Evolutionary conservation across 441 rosid genomes (phyloP), one percentile per base, ranked within the genome.

Genomic region (Eruca vesicaria): DNA sequence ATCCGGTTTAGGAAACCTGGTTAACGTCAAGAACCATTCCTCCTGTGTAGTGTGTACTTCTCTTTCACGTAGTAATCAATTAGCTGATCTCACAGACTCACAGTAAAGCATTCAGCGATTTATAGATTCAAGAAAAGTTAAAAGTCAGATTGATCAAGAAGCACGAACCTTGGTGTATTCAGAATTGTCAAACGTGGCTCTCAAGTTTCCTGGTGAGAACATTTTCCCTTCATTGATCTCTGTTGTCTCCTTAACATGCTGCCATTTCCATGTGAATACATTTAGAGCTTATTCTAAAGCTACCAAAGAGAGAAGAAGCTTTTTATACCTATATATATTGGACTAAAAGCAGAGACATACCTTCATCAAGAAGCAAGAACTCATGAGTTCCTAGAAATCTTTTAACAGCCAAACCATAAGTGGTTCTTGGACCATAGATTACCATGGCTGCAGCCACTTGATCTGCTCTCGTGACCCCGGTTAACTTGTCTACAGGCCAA

Each of bases 21-120:
- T n/a, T n/a, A n/a, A n/a, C n/a, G n/a, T n/a, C n/a, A n/a, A n/a
- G 99, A 63, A 96, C 99, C 98, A 96, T 96, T 85, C 99, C 99
- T 86, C 98, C 98, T 0, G 99, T 96, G 94, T 81, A 95, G 84
- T 45, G 99, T 95, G 89, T 91, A 93, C 66, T 91, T n/a, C 88
- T 91, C 97, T 72, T 74, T 93, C 28, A 95, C 90, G 57, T 91
- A 95, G 85, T 88, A 93, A 80, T 91, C 86, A 58, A 95, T 84
- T 73, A 95, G 10, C 55, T 48, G 21, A 48, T 48, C n/a, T n/a
- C n/a, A n/a, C n/a, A n/a, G n/a, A n/a, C 6, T 4, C 52, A 45
- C 9, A 45, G 18, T 14, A 56, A 3, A 62, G 33, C 52, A 41
- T 41, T 55, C 32, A 61, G 74, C 28, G 36, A 23, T 20, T 7